Evolutionary conservation across 1,139 yeast genomes (phyloP).

Genomic region (Magnusiomyces paraingens): DNA sequence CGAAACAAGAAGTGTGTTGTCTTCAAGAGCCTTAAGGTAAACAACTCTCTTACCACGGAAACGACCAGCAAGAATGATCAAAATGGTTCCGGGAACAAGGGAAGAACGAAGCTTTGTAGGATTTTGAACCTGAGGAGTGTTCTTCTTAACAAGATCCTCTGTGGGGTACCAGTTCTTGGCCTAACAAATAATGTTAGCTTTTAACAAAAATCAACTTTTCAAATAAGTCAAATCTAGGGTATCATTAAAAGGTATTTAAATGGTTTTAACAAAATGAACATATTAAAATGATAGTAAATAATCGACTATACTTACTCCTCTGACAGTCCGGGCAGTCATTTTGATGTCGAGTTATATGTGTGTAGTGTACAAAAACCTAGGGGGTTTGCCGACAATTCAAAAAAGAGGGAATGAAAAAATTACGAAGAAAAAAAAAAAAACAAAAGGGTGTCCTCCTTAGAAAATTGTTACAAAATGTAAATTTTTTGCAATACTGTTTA

Average conservation of each 20-base stretch:
- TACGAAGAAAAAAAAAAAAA: constrained; percentile 5
- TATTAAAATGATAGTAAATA: neutral
- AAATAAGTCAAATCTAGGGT: neutral
- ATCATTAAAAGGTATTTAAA: neutral
- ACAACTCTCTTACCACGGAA: constrained; percentile 99
- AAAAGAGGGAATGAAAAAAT: constrained; percentile 5
- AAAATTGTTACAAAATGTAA: too few species aligned
- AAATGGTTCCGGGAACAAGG: constrained; percentile 96
- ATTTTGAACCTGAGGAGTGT: constrained; percentile 64
- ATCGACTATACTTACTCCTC: constrained; percentile 30
- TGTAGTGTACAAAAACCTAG: constrained; percentile 16
- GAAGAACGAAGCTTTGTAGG: constrained; percentile 97
- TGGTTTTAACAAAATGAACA: neutral
- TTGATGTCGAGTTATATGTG: constrained; percentile 18
- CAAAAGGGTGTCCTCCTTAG: neutral
- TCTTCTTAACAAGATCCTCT: constrained; percentile 75
- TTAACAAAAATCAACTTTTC: neutral
- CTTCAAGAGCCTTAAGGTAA: constrained; percentile 95
- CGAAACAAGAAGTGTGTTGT: constrained; percentile 94
- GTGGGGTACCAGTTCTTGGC: constrained; percentile 92
- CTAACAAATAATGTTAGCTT: constrained; percentile 31
- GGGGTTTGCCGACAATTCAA: constrained; percentile 14
- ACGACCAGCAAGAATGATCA: constrained; percentile 98
- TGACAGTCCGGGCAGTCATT: constrained; percentile 35
- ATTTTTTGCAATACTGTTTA: too few species aligned